These are phyloP conservation scores for Rhododendron ferrugineum DNA, from an alignment of 148 eudicot species.

Conservation along the genomic window DNA sequence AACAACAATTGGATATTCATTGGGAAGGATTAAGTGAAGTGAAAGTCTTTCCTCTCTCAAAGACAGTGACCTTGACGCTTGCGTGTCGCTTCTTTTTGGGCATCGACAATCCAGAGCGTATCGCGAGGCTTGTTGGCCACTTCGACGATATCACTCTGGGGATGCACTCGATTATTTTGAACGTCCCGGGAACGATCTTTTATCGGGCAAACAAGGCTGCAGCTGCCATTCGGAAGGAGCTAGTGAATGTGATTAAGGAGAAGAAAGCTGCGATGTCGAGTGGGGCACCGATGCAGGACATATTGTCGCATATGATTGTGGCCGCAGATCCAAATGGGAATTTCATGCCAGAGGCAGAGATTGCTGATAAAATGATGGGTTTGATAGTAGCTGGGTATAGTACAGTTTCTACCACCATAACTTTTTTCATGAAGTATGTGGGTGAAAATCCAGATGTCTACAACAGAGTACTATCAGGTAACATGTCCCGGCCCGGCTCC, in stretches of 20 bases:
- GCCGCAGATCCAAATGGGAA: not conserved
- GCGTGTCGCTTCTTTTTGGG: conserved; percentile 17
- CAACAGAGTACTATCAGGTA: not conserved
- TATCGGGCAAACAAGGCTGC: conserved; percentile 14
- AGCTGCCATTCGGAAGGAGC: conserved; percentile 11
- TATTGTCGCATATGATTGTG: conserved; percentile 10
- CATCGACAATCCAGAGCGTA: conserved; percentile 15
- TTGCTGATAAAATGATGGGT: conserved; percentile 15
- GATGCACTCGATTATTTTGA: conserved; percentile 13
- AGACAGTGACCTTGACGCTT: conserved; percentile 13
- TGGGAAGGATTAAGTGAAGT: not conserved
- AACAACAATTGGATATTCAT: not conserved
- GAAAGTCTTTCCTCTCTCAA: conserved; percentile 1
- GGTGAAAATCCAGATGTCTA: not conserved
- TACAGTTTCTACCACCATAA: not conserved
- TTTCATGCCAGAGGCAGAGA: conserved; percentile 10
- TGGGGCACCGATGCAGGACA: conserved; percentile 11
- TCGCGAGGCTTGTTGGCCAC: conserved; percentile 11
- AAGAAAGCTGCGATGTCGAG: conserved; percentile 11
- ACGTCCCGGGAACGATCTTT: conserved; percentile 12
- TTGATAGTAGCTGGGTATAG: conserved; percentile 4
- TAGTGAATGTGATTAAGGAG: conserved; percentile 9
- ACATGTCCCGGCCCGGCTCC: no score
- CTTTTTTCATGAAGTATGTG: not conserved
- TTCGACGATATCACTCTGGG: conserved; percentile 13